Evolutionary conservation across 2,329 filamentous ascomycete genomes (phyloP).

Genomic region (Podosphaera fusca): DNA sequence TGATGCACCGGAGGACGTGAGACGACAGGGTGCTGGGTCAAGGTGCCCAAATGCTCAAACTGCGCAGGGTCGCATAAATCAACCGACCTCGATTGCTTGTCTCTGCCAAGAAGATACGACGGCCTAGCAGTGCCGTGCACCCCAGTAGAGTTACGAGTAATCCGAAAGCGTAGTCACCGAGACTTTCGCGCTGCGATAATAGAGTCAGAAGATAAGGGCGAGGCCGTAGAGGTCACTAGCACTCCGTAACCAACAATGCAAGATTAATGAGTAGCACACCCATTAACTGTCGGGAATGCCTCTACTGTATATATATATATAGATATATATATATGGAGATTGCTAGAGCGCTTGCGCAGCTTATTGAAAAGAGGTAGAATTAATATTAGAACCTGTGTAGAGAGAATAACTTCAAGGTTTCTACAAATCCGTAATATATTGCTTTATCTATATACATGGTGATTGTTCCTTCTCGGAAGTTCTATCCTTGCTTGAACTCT

Average conservation of each 20-base stretch:
- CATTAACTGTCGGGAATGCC: too few species aligned
- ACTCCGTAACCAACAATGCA: background rate
- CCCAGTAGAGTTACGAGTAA: background rate
- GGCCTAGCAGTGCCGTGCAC: background rate
- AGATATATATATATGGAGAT: too few species aligned
- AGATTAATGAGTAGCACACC: background rate
- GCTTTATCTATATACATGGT: too few species aligned
- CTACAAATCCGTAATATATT: too few species aligned
- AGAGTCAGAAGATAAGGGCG: background rate
- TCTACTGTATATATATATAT: too few species aligned
- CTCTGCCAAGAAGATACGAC: background rate
- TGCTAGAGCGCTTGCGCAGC: too few species aligned
- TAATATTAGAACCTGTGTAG: too few species aligned
- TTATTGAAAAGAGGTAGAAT: too few species aligned
- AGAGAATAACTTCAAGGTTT: too few species aligned
- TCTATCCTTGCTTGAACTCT: too few species aligned
- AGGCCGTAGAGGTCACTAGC: background rate
- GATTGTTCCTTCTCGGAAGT: too few species aligned
- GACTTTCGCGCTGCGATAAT: background rate
- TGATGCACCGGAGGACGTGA: background rate
- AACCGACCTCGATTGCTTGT: background rate
- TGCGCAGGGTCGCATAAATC: background rate
- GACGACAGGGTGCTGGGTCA: background rate
- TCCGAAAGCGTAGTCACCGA: background rate
- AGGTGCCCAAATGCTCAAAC: background rate